phyloP scores from a whole-genome alignment of 2,329 filamentous ascomycete species.

The Hirsutella thompsonii region DNA sequence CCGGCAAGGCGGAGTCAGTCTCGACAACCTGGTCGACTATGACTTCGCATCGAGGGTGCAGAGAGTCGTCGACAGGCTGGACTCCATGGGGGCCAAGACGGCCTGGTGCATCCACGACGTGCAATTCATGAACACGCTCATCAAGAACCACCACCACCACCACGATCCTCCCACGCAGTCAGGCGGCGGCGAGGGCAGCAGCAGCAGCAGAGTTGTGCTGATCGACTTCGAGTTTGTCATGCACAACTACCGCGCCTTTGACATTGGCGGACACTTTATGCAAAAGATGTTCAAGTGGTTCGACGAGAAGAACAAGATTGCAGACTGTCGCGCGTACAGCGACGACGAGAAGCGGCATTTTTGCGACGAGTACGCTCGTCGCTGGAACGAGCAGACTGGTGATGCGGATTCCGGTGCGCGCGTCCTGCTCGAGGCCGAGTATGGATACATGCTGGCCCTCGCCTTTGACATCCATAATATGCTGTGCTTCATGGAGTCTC shows the following conservation, averaged over 20 bases:
- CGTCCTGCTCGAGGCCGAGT: conserved; percentile 6
- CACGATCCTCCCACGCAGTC: too few species aligned
- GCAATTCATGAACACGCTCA: conserved; percentile 9
- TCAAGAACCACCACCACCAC: too few species aligned
- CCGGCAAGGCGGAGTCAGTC: conserved; percentile 4
- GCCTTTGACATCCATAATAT: conserved; percentile 10
- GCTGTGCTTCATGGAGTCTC: conserved; percentile 6
- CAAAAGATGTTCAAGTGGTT: conserved; percentile 10
- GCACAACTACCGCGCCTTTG: conserved; percentile 8
- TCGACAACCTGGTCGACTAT: conserved; percentile 6
- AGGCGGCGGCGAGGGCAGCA: background rate
- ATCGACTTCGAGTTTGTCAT: conserved; percentile 9
- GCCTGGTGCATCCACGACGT: conserved; percentile 9
- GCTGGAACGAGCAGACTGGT: conserved; percentile 6
- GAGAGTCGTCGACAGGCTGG: conserved; percentile 1
- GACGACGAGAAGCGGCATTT: conserved; percentile 9
- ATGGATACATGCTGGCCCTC: conserved; percentile 7
- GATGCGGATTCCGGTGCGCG: conserved; percentile 6
- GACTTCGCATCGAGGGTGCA: conserved; percentile 3
- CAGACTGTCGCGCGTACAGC: conserved; percentile 4
- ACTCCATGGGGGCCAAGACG: conserved; percentile 3
- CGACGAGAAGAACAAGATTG: conserved; percentile 6
- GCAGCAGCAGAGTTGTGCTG: conserved; percentile 4
- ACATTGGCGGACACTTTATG: conserved; percentile 10
- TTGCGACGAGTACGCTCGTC: conserved; percentile 6